phyloP scores from a whole-genome alignment of 2,329 filamentous ascomycete genomes.

The Plectosphaerella plurivora region DNA sequence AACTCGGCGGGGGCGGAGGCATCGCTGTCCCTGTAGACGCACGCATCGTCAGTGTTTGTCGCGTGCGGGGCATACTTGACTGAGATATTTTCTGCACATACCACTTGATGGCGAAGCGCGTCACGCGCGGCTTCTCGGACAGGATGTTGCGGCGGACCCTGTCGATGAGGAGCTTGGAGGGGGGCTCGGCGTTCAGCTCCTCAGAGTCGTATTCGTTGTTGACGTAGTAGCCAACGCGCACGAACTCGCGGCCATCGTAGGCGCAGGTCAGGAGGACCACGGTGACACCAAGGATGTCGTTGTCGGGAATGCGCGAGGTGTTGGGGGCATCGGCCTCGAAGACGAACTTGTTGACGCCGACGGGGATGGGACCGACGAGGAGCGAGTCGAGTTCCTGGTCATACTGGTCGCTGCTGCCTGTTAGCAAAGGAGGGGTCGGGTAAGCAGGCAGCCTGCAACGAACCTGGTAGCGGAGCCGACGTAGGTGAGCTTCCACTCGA shows the following conservation, averaged over 20 bases:
- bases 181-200: constrained; percentile 83
- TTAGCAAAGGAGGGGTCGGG: constrained; percentile 7
- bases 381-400: constrained; percentile 98
- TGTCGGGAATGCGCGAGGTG: constrained; percentile 84
- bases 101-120: constrained; percentile 98
- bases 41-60: constrained; percentile 6
- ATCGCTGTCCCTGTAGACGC: constrained; percentile 77
- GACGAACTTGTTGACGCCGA: constrained; percentile 97
- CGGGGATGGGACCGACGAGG: constrained; percentile 93
- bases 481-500: constrained; percentile 99
- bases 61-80: background rate
- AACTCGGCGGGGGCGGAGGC: constrained; percentile 93
- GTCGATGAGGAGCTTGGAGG: constrained; percentile 87
- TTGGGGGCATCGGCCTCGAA: constrained; percentile 95
- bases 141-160: constrained; percentile 89
- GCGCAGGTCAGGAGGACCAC: constrained; percentile 94
- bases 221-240: constrained; percentile 97
- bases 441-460: constrained; percentile 33
- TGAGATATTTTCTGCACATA: constrained; percentile 38
- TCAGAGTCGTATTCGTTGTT: constrained; percentile 98
- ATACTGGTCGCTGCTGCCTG: constrained; percentile 74
- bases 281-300: constrained; percentile 93
- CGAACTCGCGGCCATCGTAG: constrained; percentile 95
- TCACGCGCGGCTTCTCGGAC: constrained; percentile 95
- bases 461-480: constrained; percentile 97